phyloP scores from a whole-genome alignment of 768 basidiomycete genomes.

The Boletus coccyginus region DNA sequence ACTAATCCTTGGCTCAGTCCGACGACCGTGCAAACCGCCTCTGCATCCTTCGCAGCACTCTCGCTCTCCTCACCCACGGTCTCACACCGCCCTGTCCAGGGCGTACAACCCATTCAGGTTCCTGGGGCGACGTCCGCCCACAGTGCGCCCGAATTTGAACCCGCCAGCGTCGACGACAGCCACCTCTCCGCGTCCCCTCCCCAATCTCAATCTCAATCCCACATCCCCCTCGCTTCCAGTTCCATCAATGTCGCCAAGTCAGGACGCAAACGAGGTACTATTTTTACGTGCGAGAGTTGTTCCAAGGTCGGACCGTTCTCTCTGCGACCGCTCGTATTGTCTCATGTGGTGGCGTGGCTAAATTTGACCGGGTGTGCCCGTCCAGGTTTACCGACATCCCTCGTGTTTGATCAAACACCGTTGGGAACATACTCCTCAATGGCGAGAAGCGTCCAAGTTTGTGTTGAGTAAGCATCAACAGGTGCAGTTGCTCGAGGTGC shows the following conservation, averaged over 20 bases:
- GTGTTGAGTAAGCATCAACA: slow-evolving; percentile 95
- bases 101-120: slow-evolving; percentile 15
- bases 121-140: neutral
- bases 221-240: slow-evolving; percentile 5
- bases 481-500: slow-evolving; percentile 90
- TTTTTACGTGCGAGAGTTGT: slow-evolving; percentile 92
- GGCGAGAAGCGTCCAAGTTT: slow-evolving; percentile 90
- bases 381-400: slow-evolving; percentile 83
- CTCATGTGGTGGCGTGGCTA: slow-evolving; percentile 3
- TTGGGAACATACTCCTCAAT: slow-evolving; percentile 97
- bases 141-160: slow-evolving; percentile 2
- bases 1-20: slow-evolving; percentile 26
- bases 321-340: slow-evolving; percentile 2
- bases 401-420: slow-evolving; percentile 96
- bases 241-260: slow-evolving; percentile 29
- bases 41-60: slow-evolving; percentile 40
- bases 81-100: slow-evolving; percentile 17
- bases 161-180: slow-evolving; percentile 16
- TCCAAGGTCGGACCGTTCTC: slow-evolving; percentile 61
- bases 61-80: slow-evolving; percentile 41
- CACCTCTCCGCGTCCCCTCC: slow-evolving; percentile 11
- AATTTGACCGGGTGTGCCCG: neutral
- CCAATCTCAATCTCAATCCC: neutral
- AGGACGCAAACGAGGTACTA: slow-evolving; percentile 78
- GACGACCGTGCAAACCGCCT: slow-evolving; percentile 34